Evolutionary conservation across 345 rosid species (phyloP).

Genomic region (Sapria himalayana): DNA sequence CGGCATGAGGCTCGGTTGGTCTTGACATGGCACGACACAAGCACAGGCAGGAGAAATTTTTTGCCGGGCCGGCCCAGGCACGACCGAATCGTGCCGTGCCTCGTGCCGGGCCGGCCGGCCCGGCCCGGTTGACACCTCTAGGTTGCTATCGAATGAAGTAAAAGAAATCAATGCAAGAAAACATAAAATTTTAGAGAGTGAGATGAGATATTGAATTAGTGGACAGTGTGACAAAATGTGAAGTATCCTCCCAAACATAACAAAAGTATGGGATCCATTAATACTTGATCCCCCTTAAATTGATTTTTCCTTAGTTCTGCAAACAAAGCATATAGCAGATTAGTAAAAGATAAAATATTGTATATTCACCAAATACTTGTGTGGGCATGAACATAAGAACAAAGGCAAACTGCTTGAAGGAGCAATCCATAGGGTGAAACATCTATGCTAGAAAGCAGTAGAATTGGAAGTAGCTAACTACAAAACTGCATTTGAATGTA

Average conservation of each 20-base stretch:
- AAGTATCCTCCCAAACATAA: conserved; percentile 24
- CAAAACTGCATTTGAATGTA: conserved; percentile 3
- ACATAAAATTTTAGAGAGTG: conserved; percentile 35
- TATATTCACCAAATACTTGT: background rate
- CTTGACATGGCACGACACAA: too few relatives aligned
- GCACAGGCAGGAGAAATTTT: too few relatives aligned
- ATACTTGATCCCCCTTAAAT: too few relatives aligned
- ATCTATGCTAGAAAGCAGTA: conserved; percentile 17
- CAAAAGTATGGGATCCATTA: conserved; percentile 23
- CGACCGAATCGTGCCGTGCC: too few relatives aligned
- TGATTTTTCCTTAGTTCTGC: too few relatives aligned
- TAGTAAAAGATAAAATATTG: background rate
- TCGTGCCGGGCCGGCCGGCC: too few relatives aligned
- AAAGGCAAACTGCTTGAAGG: conserved; percentile 35
- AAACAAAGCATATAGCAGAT: too few relatives aligned
- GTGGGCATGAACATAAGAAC: conserved; percentile 16
- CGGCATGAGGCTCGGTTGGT: too few relatives aligned
- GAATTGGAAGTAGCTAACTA: conserved; percentile 11
- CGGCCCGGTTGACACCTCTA: too few relatives aligned
- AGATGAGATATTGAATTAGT: conserved; percentile 22
- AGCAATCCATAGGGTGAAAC: conserved; percentile 19
- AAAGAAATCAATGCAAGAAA: conserved; percentile 18
- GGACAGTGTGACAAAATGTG: conserved; percentile 23
- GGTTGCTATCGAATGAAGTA: conserved; percentile 15
- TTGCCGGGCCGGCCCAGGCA: too few relatives aligned